Base-by-base conservation (phyloP, 768 basidiomycete species). In the Pholiota microspora region DNA sequence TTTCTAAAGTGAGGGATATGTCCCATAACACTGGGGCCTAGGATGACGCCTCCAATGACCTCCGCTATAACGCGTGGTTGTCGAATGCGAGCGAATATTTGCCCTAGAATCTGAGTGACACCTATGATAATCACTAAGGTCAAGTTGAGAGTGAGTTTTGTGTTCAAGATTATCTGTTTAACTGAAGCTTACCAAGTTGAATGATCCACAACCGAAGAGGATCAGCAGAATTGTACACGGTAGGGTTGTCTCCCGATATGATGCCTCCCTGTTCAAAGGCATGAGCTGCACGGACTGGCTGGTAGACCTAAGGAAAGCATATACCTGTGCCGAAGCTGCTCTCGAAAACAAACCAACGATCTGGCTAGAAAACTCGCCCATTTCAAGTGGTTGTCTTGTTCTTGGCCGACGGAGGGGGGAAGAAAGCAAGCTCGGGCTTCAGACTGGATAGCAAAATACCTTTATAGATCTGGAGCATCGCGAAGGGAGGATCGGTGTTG, bases 11-110 rank as follows among this genome's bases (percentile, higher is more conserved):
- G 66, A 0, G 89, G 92, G 55, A 94, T 92, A 24, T 83, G 83
- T 3, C 92, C 92, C 80, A 92, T 83, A 13, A 89, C 81, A 0
- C 83, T 77, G 1, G 84, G 84, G 35, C 94, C 94, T 10, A 98
- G 79, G 16, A 98, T 65, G 59, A 98, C 85, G 18, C 96, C 96
- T 0, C 88, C 92, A 53, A 98, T 82, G 55, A 97, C 88, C 67
- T 98, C 95, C 34, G 94, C 85, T 50, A 97, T 93, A 55, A 98
- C 95, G 16, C 86, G 79, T 1, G 96, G 96, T 64, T 98, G 95
- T 27, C 83, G 84, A 31, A 96, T 83, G 50, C 78, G 84, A 9
- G 73, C 68, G 18, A 97, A 76, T 44, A 80, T 51, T n/a, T 89
- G 69, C 0, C 83, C 77, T 5, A 98, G 81, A 4, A 88, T 54